These are phyloP conservation scores for Urostyla sp. DNA, from an alignment of 73 alveolate species.

Conservation along the genomic window DNA sequence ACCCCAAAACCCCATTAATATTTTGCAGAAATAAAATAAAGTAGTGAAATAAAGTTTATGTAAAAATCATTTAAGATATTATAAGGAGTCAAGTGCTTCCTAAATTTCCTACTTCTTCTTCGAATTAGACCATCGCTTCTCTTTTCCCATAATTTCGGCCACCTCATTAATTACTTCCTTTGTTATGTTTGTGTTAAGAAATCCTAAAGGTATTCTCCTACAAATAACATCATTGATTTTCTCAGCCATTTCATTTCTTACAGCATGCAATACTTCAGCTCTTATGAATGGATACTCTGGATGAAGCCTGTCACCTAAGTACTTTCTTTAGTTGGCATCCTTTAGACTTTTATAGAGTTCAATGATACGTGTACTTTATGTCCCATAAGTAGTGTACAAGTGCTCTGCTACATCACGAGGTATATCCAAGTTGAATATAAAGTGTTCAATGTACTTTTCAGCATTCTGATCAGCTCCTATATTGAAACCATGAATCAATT, in stretches of 20 bases:
- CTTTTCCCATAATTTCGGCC: constrained; percentile 71
- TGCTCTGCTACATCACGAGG: constrained; percentile 59
- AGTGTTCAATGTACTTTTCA: constrained; percentile 59
- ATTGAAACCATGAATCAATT: not conserved
- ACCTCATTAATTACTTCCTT: constrained; percentile 57
- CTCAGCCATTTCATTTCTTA: constrained; percentile 65
- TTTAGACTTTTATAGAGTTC: constrained; percentile 43
- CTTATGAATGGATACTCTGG: constrained; percentile 57
- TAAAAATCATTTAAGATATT: constrained; percentile 30
- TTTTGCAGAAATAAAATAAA: not conserved
- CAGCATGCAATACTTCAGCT: constrained; percentile 68
- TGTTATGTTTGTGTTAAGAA: constrained; percentile 49
- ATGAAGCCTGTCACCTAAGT: constrained; percentile 45
- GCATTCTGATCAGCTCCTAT: not conserved
- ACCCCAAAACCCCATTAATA: not conserved
- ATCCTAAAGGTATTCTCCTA: constrained; percentile 67
- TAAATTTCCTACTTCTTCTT: constrained; percentile 56
- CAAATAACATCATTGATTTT: constrained; percentile 74
- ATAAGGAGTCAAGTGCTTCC: constrained; percentile 20
- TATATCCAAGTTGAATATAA: constrained; percentile 46
- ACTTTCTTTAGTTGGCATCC: not conserved
- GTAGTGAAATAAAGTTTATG: not conserved
- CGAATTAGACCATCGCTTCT: constrained; percentile 61
- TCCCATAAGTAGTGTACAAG: constrained; percentile 63
- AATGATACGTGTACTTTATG: constrained; percentile 49